Evolutionary conservation across 495 filamentous ascomycete species (phyloP), one percentile per base, ranked within the genome.

Genomic region (Aspergillus egyptiacus): DNA sequence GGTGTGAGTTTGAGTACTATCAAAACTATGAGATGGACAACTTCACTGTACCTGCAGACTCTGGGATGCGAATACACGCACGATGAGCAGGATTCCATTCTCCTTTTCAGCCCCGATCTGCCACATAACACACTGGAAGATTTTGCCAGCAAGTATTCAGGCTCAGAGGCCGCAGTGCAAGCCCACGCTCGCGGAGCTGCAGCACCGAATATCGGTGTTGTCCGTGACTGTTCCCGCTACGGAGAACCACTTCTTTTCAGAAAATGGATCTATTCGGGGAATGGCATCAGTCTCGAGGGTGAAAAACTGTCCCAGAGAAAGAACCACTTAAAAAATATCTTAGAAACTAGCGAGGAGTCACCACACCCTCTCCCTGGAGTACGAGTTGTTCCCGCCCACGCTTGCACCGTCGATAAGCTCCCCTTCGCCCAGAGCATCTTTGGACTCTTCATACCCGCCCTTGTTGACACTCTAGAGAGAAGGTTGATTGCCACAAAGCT

Each of bases 391-490:
- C 54, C 63, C 14, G 66, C 63, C 11, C 17, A 37, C 1, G 23
- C 25, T 5, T 65, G 63, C 33, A 60, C 59, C 1, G 51, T 85
- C 2, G 79, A 85, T 50, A 73, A 60, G 20, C 64, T 89, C 1
- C 83, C 89, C 0, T 62, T 74, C 22, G 58, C 64, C n/a, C 80
- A 81, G 45, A 73, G 78, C 2, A 71, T 81, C 20, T 78, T 94
- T 49, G 85, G 81, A 1, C 69, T 84, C 13, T 73, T 93, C 25
- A 72, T 95, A 18, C 90, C 91, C 0, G 81, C 82, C 0, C 80
- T 96, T 8, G 65, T 86, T 5, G 77, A 85, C 46, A 76, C 76
- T 10, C 54, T 91, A 15, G 85, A 85, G 52, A 65, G 79, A 4
- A 66, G 68, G 11, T 64, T 91, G 18, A 66, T 90, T 22, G 87